These are phyloP conservation scores for Cinchona pubescens DNA, from an alignment of 257 asterid genomes.

Conservation along the genomic window DNA sequence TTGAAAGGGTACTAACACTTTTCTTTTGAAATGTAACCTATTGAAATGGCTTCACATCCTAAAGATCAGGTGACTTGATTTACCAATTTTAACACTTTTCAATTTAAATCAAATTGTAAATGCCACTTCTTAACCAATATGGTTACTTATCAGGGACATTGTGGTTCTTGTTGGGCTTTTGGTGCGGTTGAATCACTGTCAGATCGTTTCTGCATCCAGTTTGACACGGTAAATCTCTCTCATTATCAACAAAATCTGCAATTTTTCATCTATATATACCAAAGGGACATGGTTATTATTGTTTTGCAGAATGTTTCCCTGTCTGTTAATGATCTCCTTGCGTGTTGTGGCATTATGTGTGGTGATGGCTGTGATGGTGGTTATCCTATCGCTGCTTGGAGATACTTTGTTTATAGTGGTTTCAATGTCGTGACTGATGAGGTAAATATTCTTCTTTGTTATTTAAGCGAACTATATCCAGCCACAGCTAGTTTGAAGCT, in stretches of 20 bases:
- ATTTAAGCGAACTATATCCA: neutral
- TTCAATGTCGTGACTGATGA: slow-evolving; percentile 91
- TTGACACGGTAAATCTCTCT: slow-evolving; percentile 45
- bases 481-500: neutral
- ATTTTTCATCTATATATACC: neutral
- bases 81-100: slow-evolving; percentile 15
- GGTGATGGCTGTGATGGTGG: slow-evolving; percentile 99
- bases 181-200: slow-evolving; percentile 89
- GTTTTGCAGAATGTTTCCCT: slow-evolving; percentile 65
- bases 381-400: slow-evolving; percentile 80
- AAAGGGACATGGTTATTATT: neutral
- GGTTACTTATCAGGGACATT: slow-evolving; percentile 64
- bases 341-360: slow-evolving; percentile 90
- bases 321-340: slow-evolving; percentile 87
- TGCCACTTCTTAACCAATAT: slow-evolving; percentile 19
- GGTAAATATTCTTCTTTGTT: slow-evolving; percentile 35
- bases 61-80: slow-evolving; percentile 73
- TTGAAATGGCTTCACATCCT: slow-evolving; percentile 27
- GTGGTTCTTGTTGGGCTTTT: slow-evolving; percentile 99
- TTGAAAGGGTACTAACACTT: slow-evolving; percentile 29
- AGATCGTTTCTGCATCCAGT: slow-evolving; percentile 86
- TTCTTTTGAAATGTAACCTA: slow-evolving; percentile 24
- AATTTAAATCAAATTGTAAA: slow-evolving; percentile 3
- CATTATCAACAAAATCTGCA: neutral
- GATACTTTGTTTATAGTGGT: slow-evolving; percentile 69